These are phyloP conservation scores for Mucor velutinosus DNA, from an alignment of 371 early-diverging fungal genomes.

Conservation along the genomic window DNA sequence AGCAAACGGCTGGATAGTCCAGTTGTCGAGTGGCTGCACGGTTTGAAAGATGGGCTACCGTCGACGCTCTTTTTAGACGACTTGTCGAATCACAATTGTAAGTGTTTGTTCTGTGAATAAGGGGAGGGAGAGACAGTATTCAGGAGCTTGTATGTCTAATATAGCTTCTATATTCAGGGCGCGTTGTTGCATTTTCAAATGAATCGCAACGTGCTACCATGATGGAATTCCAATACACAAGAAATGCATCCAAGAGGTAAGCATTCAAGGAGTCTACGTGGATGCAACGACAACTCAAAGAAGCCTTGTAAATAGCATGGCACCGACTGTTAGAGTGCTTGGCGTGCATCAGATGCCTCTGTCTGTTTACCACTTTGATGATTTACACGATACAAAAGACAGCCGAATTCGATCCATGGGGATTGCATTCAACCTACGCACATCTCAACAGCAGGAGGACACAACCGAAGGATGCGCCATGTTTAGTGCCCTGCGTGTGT, in stretches of 20 bases:
- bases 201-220: neutral
- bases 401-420: neutral
- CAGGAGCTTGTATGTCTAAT: neutral
- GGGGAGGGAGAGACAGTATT: neutral
- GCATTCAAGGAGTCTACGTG: neutral
- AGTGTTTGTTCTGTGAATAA: neutral
- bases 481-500: slow-evolving; percentile 7
- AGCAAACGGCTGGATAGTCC: neutral
- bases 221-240: slow-evolving; percentile 1
- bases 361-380: slow-evolving; percentile 5
- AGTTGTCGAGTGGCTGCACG: slow-evolving; percentile 10
- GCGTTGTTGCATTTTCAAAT: slow-evolving; percentile 10
- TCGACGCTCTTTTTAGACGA: neutral
- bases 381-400: neutral
- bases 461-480: neutral
- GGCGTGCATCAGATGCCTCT: slow-evolving; percentile 6
- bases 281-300: no score
- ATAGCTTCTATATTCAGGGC: neutral
- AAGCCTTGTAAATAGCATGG: neutral
- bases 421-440: neutral
- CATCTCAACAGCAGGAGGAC: neutral
- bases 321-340: neutral
- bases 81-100: slow-evolving; percentile 5
- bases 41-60: slow-evolving; percentile 12
- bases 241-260: neutral